Percentiles rank a stretch among this genome's conserved stretches.
Conservation (phyloP, 2,329 filamentous ascomycete genomes). For the Penicillium sp. region DNA sequence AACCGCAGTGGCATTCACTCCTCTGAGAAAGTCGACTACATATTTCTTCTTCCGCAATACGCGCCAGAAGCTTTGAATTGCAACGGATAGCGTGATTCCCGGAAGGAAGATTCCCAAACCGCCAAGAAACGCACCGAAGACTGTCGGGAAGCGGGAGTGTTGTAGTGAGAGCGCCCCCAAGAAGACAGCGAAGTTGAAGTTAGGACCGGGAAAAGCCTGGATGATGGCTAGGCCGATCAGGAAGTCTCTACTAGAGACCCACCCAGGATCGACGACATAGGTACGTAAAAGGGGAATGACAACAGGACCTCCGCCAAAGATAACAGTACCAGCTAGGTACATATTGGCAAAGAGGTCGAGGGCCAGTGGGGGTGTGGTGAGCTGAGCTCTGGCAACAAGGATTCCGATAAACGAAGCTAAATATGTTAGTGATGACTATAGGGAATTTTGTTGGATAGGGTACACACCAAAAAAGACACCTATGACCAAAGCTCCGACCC, state of each 20-base stretch:
- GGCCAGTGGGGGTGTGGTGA: constrained; percentile 46
- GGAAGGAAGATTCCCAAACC: constrained; percentile 48
- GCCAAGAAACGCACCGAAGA: constrained; percentile 53
- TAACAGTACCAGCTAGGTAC: constrained; percentile 70
- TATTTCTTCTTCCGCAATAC: constrained; percentile 48
- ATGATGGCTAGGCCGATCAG: constrained; percentile 70
- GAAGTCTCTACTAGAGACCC: constrained; percentile 70
- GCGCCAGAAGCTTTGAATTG: constrained; percentile 54
- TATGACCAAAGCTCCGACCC: constrained; percentile 40
- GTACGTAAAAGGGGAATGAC: constrained; percentile 64
- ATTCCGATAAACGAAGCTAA: constrained; percentile 54
- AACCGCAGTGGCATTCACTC: constrained; percentile 61
- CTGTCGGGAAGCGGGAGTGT: constrained; percentile 28
- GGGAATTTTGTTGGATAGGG: background rate
- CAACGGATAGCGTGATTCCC: constrained; percentile 37
- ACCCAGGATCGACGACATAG: constrained; percentile 64
- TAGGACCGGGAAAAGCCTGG: constrained; percentile 66
- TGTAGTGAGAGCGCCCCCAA: constrained; percentile 54
- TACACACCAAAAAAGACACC: constrained; percentile 51
- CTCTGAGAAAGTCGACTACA: constrained; percentile 54
- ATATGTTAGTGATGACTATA: background rate
- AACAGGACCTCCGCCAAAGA: constrained; percentile 64
- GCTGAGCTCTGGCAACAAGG: constrained; percentile 50
- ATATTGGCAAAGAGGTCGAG: constrained; percentile 69
- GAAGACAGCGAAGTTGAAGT: constrained; percentile 55